Percentiles rank a stretch among this genome's conserved stretches.
phyloP scores from a whole-genome alignment of 805 yeast genomes.

The Allodekkera sacchari region DNA sequence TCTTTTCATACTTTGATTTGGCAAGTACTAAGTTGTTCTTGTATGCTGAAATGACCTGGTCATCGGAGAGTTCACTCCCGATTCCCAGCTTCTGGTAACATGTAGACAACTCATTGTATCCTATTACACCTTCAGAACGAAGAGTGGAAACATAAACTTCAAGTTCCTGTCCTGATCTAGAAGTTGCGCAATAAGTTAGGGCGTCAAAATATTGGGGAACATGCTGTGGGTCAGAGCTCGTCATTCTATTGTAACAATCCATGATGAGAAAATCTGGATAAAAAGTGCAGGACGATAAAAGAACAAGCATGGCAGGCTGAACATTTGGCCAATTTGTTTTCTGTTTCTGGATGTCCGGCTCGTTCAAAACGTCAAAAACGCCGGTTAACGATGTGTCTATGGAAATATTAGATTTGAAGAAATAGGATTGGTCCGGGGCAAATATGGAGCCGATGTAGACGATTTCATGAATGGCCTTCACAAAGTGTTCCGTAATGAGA shows the following conservation, averaged over 20 bases:
- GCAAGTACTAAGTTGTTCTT: constrained; percentile 17
- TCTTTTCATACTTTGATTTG: constrained; percentile 15
- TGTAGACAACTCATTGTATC: constrained; percentile 34
- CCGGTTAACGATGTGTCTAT: constrained; percentile 13
- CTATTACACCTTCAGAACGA: constrained; percentile 43
- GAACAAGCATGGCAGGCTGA: constrained; percentile 24
- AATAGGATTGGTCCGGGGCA: constrained; percentile 14
- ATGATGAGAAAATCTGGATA: constrained; percentile 42
- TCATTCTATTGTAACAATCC: constrained; percentile 36
- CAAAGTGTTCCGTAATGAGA: constrained; percentile 39
- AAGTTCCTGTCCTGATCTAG: constrained; percentile 38
- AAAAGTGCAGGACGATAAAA: constrained; percentile 39
- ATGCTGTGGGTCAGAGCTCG: constrained; percentile 33
- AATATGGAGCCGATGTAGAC: constrained; percentile 31
- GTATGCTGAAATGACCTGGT: constrained; percentile 20
- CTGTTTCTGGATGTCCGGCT: constrained; percentile 16
- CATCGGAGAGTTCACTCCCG: constrained; percentile 16
- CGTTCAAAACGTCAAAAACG: constrained; percentile 18
- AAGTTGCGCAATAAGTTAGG: constrained; percentile 40
- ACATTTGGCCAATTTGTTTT: constrained; percentile 17
- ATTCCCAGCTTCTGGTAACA: constrained; percentile 22
- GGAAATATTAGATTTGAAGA: constrained; percentile 10
- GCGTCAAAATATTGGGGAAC: constrained; percentile 52
- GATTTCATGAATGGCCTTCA: constrained; percentile 47
- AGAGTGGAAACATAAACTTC: constrained; percentile 36